Evolutionary conservation across 331 rosid species (phyloP), one percentile per base, ranked within the genome.

Genomic region (Stylosanthes scabra): DNA sequence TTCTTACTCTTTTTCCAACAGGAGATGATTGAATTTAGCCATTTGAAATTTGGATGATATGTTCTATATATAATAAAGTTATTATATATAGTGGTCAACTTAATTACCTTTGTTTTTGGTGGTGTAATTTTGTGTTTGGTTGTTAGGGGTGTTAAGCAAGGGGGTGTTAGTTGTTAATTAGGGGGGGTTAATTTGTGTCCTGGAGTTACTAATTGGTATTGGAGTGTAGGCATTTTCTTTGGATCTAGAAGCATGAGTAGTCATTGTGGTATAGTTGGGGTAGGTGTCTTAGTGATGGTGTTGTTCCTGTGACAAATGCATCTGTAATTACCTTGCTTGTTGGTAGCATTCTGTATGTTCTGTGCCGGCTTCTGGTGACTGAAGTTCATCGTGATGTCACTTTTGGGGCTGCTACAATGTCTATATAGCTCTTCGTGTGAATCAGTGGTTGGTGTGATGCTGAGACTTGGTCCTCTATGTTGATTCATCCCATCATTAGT

Each of bases 1-100:
- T 87, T 72, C 97, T 94, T 62, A 91, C 99, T 69, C 78, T 94
- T 46, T 94, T 91, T 78, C 97, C 99, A 51, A 86, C 90, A 3
- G 99, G 96, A 74, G 93, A 94, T 74, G 97, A 94, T 80, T 94
- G 89, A 93, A 59, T 78, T 66, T 66, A 67, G 81, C 27, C 11
- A 13, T 49, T 13, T 47, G 49, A 11, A 44, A 28, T 27, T n/a
- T 13, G 46, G 12, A 11, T 59, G 64, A 31, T 59, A 29, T 59
- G 13, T 14, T 68, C 50, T 54, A 65, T 51, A 42, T 80, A 68
- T 79, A 27, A 31, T 5, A 31, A 31, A 31, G n/a, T n/a, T n/a
- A n/a, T n/a, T n/a, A n/a, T n/a, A n/a, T n/a, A 77, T 15, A 8
- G 78, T 67, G 59, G 3, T 31, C 47, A 51, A 15, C 57, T 14